Conservation (phyloP, 2,329 filamentous ascomycete species). For the Beauveria pseudobassiana region DNA sequence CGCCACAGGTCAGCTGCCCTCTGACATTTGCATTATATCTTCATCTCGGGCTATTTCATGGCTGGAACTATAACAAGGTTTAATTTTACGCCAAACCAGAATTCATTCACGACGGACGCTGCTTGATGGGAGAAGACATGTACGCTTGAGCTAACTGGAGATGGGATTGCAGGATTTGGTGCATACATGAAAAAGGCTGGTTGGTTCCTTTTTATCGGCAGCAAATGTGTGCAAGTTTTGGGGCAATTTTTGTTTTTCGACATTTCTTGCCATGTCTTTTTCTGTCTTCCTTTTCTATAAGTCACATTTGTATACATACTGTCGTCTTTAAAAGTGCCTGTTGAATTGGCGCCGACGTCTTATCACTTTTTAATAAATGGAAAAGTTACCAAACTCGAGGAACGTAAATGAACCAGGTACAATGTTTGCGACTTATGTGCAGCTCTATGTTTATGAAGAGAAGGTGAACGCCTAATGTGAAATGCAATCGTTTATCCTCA, state of each 20-base stretch:
- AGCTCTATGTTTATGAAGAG: not conserved
- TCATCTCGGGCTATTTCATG: not conserved
- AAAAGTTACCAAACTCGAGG: not conserved
- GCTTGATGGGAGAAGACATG: not conserved
- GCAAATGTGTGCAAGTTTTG: not conserved
- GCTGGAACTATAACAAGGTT: not conserved
- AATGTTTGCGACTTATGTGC: too few species aligned
- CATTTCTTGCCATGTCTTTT: not conserved
- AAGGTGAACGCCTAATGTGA: not conserved
- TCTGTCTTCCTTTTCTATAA: not conserved
- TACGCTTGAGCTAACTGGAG: not conserved
- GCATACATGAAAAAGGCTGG: not conserved
- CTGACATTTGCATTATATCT: conserved; percentile 2
- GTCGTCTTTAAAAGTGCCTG: not conserved
- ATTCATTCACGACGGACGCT: not conserved
- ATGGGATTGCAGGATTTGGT: not conserved
- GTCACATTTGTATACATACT: conserved; percentile 2
- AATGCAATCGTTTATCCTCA: not conserved
- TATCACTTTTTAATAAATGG: not conserved
- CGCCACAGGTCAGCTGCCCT: conserved; percentile 8
- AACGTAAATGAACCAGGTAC: too few species aligned
- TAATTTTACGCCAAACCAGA: not conserved
- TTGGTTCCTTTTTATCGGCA: not conserved
- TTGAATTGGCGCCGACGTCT: not conserved
- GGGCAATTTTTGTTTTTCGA: not conserved